A percentile compares a stretch with the other conserved stretches of the same genome.
These are phyloP conservation scores for Aechmea fasciata DNA, from an alignment of 176 grass and related monocot genomes.

Conservation along the genomic window DNA sequence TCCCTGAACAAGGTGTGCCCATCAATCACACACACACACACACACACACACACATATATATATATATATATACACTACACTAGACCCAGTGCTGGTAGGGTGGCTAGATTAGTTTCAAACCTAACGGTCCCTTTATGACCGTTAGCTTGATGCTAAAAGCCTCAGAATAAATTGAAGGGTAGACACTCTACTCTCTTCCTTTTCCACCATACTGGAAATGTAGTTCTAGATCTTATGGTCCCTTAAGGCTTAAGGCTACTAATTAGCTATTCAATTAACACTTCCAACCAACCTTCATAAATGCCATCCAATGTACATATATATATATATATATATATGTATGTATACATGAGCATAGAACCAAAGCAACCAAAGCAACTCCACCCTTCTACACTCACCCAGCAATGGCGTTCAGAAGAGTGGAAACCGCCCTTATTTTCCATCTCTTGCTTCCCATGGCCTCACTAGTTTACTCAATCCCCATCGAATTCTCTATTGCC, in stretches of 20 bases:
- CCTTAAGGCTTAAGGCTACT: too few relatives aligned
- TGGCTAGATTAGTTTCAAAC: background rate
- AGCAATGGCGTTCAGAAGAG: slow-evolving; percentile 15
- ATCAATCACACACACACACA: too few relatives aligned
- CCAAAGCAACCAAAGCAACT: background rate
- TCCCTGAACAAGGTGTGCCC: too few relatives aligned
- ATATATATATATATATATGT: background rate
- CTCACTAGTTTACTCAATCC: slow-evolving; percentile 10
- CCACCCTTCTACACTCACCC: background rate
- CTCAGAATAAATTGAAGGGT: background rate
- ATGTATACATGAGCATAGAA: too few relatives aligned
- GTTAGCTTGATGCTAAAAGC: background rate
- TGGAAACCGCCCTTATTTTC: slow-evolving; percentile 4
- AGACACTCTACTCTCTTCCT: background rate
- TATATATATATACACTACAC: too few relatives aligned
- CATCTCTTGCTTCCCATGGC: slow-evolving; percentile 17
- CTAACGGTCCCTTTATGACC: background rate
- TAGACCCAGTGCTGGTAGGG: too few relatives aligned
- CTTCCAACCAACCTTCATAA: background rate
- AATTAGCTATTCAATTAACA: background rate
- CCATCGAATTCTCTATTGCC: slow-evolving; percentile 27
- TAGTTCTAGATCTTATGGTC: background rate
- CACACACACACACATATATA: too few relatives aligned
- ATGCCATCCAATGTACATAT: background rate
- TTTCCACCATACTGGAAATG: background rate